Conservation (phyloP, 2,329 filamentous ascomycete species). For the Aschersonia sp. region DNA sequence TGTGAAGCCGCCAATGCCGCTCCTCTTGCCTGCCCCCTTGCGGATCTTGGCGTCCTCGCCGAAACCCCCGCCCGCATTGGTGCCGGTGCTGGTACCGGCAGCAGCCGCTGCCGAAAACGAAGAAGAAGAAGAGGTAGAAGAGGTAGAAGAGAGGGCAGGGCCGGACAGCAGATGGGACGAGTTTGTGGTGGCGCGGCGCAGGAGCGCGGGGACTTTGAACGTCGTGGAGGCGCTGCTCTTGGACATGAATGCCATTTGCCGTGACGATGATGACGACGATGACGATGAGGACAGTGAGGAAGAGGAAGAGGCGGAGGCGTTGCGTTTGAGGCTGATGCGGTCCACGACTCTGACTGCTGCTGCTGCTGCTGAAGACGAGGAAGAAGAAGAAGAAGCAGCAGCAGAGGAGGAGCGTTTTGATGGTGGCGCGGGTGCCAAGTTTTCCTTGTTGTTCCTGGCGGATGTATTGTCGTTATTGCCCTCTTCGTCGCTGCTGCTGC, state of each 20-base stretch:
- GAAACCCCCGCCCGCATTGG: slow-evolving; percentile 17
- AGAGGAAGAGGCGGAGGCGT: slow-evolving; percentile 20
- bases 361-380: neutral
- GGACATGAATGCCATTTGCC: slow-evolving; percentile 41
- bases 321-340: slow-evolving; percentile 55
- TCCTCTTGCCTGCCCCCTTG: slow-evolving; percentile 44
- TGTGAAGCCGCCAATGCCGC: slow-evolving; percentile 45
- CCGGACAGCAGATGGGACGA: slow-evolving; percentile 13
- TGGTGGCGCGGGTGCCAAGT: slow-evolving; percentile 13
- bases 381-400: neutral
- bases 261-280: slow-evolving; percentile 13
- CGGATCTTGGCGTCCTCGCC: slow-evolving; percentile 41
- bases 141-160: slow-evolving; percentile 10
- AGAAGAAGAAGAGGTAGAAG: neutral
- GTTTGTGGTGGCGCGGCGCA: slow-evolving; percentile 61
- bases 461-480: neutral
- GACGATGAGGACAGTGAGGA: slow-evolving; percentile 3
- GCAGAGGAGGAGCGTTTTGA: neutral
- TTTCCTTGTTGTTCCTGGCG: slow-evolving; percentile 33
- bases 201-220: slow-evolving; percentile 56
- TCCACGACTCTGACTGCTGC: slow-evolving; percentile 40
- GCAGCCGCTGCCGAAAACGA: neutral
- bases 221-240: slow-evolving; percentile 18
- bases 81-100: slow-evolving; percentile 3
- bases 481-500: slow-evolving; percentile 24